phyloP scores from a whole-genome alignment of 345 rosid genomes.

The Eucalyptus cloeziana region DNA sequence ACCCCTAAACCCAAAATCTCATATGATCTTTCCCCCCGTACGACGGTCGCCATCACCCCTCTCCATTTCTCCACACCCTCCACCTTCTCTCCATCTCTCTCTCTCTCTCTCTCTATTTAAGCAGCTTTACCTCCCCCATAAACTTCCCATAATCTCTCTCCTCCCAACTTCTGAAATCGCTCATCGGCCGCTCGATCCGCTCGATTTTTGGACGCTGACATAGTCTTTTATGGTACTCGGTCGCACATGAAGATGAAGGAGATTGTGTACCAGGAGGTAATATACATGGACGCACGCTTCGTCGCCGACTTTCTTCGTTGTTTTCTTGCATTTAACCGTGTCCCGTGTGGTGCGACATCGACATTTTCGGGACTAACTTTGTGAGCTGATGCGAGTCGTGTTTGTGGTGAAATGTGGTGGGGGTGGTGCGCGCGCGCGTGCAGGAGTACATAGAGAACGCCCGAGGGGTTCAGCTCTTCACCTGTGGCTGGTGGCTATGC shows the following conservation, averaged over 20 bases:
- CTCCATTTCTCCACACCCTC: background rate
- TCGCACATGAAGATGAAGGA: conserved; percentile 9
- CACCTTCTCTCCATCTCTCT: background rate
- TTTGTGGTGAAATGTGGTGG: background rate
- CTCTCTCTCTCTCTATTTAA: background rate
- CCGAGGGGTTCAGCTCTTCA: conserved; percentile 61
- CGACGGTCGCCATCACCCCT: background rate
- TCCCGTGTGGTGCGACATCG: background rate
- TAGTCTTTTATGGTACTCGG: background rate
- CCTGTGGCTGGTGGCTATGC: conserved; percentile 80
- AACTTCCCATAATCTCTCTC: background rate
- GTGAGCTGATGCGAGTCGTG: background rate
- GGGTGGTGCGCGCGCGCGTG: background rate
- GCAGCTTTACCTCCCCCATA: background rate
- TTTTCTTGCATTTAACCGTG: background rate
- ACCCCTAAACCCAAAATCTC: background rate
- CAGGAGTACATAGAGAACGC: conserved; percentile 66
- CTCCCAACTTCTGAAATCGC: background rate
- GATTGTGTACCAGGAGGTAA: conserved; percentile 39
- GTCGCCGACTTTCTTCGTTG: background rate
- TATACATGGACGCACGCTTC: background rate
- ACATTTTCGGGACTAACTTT: background rate
- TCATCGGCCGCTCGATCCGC: background rate
- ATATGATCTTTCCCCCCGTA: background rate
- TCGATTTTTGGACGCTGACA: background rate